Evolutionary conservation across 2,329 filamentous ascomycete genomes (phyloP).

Genomic region (Trichoderma pleuroti): DNA sequence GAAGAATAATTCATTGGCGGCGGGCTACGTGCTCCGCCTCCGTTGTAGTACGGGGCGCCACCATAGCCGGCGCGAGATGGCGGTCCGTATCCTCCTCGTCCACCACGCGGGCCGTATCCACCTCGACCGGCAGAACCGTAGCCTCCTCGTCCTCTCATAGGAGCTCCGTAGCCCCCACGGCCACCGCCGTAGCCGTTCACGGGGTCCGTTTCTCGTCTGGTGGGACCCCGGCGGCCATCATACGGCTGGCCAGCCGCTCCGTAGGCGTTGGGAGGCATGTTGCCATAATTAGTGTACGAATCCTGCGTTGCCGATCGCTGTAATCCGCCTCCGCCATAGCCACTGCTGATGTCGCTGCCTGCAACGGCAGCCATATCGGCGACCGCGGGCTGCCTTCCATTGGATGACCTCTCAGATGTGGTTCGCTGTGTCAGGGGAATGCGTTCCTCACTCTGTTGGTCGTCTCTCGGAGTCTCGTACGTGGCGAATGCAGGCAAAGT

Average conservation of each 20-base stretch:
- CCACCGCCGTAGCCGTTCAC: constrained; percentile 44
- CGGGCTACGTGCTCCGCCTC: constrained; percentile 7
- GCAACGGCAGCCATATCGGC: constrained; percentile 36
- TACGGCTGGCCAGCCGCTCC: constrained; percentile 46
- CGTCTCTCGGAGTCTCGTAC: constrained; percentile 64
- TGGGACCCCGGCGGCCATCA: constrained; percentile 46
- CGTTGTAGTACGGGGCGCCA: constrained; percentile 25
- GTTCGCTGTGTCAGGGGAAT: constrained; percentile 66
- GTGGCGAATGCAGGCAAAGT: constrained; percentile 56
- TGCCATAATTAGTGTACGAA: constrained; percentile 61
- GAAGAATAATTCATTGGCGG: constrained; percentile 4
- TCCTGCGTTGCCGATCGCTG: constrained; percentile 50
- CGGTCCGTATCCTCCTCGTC: constrained; percentile 33
- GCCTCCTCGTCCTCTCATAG: constrained; percentile 34
- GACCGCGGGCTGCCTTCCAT: constrained; percentile 39
- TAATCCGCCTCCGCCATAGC: constrained; percentile 33
- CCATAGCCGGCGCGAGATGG: constrained; percentile 33
- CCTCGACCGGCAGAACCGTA: constrained; percentile 41
- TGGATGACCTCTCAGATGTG: constrained; percentile 56
- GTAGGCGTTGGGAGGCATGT: constrained; percentile 43
- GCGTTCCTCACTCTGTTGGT: constrained; percentile 63
- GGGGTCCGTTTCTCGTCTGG: constrained; percentile 43
- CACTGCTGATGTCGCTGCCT: constrained; percentile 16
- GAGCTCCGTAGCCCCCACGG: constrained; percentile 41
- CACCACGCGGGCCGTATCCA: constrained; percentile 27